Conservation (phyloP, 257 asterid genomes). For the Anisodus acutangulus region DNA sequence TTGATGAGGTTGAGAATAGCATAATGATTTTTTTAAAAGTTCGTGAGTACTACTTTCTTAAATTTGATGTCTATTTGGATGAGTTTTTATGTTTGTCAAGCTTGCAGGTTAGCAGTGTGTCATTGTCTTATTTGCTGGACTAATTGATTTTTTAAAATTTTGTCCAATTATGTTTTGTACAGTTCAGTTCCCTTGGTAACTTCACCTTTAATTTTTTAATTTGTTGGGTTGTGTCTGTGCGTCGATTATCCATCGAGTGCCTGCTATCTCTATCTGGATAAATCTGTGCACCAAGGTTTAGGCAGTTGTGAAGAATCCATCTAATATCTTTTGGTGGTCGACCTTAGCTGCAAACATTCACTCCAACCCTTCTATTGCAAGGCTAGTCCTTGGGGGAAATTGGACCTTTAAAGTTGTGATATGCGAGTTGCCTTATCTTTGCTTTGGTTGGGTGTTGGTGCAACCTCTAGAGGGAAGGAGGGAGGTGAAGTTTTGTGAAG, state of each 20-base stretch:
- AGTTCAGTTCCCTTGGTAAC: neutral
- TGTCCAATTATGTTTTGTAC: neutral
- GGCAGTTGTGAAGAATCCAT: neutral
- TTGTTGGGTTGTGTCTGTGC: neutral
- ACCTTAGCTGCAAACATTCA: neutral
- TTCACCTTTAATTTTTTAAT: neutral
- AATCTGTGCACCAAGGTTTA: neutral
- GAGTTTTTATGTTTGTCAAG: neutral
- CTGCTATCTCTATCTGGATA: neutral
- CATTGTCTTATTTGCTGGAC: neutral
- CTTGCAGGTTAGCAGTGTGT: neutral
- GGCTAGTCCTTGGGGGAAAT: neutral
- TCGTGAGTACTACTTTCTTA: neutral
- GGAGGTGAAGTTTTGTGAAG: neutral
- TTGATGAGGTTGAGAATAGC: neutral
- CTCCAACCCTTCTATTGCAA: neutral
- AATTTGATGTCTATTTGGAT: neutral
- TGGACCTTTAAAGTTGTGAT: constrained; percentile 3
- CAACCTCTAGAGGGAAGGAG: neutral
- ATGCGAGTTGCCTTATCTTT: neutral
- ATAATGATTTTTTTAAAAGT: neutral
- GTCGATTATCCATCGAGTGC: neutral
- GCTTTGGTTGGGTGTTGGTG: neutral
- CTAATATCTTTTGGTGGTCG: neutral
- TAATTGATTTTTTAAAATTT: neutral